phyloP scores from a whole-genome alignment of 192 early-diverging fungal species.

The Rhizoclosmatium sp. region DNA sequence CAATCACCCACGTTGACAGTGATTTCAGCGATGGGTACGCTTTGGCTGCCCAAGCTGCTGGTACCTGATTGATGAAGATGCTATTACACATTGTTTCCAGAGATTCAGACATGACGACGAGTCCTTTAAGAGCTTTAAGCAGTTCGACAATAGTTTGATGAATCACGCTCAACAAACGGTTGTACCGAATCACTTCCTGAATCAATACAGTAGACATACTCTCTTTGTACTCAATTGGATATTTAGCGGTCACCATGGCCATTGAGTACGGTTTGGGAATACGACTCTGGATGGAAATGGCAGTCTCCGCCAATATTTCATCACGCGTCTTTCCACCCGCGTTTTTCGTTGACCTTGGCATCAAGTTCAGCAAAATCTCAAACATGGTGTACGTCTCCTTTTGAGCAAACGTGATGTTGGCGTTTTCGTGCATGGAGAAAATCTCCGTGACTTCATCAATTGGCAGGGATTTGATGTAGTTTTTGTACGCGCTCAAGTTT shows the following conservation, averaged over 20 bases:
- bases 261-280: constrained; percentile 62
- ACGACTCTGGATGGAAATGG: constrained; percentile 51
- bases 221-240: constrained; percentile 67
- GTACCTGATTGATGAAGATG: constrained; percentile 66
- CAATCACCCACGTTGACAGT: constrained; percentile 61
- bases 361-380: constrained; percentile 59
- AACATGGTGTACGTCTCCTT: constrained; percentile 65
- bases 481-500: constrained; percentile 51
- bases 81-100: constrained; percentile 64
- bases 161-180: constrained; percentile 57
- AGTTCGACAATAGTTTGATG: constrained; percentile 61
- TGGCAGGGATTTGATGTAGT: constrained; percentile 61
- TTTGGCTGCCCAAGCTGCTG: constrained; percentile 58
- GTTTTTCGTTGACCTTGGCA: constrained; percentile 57
- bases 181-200: constrained; percentile 70
- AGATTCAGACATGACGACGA: constrained; percentile 65
- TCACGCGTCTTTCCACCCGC: constrained; percentile 59
- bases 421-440: constrained; percentile 70
- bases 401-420: constrained; percentile 71
- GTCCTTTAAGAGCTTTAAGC: constrained; percentile 60
- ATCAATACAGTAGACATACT: constrained; percentile 65
- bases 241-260: constrained; percentile 55
- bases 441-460: constrained; percentile 68
- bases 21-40: constrained; percentile 67
- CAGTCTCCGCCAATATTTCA: constrained; percentile 57